Evolutionary conservation across 495 filamentous ascomycete species (phyloP), one percentile per base, ranked within the genome.

Genomic region (Sordaria brevicollis): DNA sequence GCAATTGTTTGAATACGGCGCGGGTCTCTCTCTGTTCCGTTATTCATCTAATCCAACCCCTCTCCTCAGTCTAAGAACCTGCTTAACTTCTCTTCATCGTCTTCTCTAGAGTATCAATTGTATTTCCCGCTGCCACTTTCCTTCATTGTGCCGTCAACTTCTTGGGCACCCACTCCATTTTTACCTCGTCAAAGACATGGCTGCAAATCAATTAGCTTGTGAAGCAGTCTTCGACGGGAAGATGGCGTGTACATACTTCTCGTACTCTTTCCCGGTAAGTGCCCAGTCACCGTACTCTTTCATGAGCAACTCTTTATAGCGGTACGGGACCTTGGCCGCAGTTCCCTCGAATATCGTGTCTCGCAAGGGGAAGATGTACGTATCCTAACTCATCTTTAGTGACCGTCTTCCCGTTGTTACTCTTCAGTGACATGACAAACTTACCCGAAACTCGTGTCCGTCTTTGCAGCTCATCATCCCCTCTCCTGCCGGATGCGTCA

Each of bases 281-380:
- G 89, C 84, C 72, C 79, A 80, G 54, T 81, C 72, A 0, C 81
- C 73, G 73, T 91, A 92, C 76, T 92, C 89, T 34, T 86, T 82
- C 11, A 76, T 78, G 49, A 92, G 76, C n/a, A 90, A 80, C 57
- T 84, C 79, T 70, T 85, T 82, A 71, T 89, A 92, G 13, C 82
- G 78, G 71, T 87, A 89, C 13, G 89, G 89, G 13, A 92, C 85
- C 74, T 86, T 86, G 65, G 85, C 87, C 13, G 79, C 74, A 0
- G 86, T 83, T 7, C 87, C 88, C 73, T 92, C 89, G 69, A 88
- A 92, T 5, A 80, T 81, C 2, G 85, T 87, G 70, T 83, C 81
- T 29, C 87, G 68, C 11, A 82, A 65, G 4, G 80, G 80, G 57
- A 80, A 80, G 34, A 82, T 72, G 39, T 79, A 80, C 17, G 74